Evolutionary conservation across 148 eudicot genomes (phyloP), one percentile per base, ranked within the genome.

Genomic region (Nepenthes mirabilis): DNA sequence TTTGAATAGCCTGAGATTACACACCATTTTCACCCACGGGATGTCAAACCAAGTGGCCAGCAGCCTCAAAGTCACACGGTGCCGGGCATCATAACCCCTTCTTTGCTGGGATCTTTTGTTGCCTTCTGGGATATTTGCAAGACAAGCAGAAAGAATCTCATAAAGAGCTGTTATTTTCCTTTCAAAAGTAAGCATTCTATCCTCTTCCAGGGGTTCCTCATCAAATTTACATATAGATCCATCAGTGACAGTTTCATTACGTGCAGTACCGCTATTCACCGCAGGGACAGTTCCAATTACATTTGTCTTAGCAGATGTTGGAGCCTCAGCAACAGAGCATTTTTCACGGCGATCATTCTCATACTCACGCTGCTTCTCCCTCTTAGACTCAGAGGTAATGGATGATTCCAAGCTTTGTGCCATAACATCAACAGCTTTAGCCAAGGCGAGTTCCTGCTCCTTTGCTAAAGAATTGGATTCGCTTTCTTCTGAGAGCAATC

Each of bases 91-190:
- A 73, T 93, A 93, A 37, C 96, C 99, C 64, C 71, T 86, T 60
- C 81, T 68, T 60, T 70, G 68, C 68, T 70, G 70, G 12, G 78
- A 55, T 7, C 71, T 77, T 65, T 84, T 88, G 12, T 59, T 60
- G 52, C 72, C 77, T 48, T 80, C 89, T n/a, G 89, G 82, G 59
- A 73, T 59, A 67, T 73, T 62, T n/a, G 99, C 89, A 37, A 93
- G 82, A 77, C 99, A 88, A 65, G 91, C 99, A 50, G 91, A 79
- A 60, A 93, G 84, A 82, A 93, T 91, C 73, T 93, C 86, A 70
- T 84, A 84, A 6, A 93, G 80, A 79, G 89, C 87, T 14, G 70
- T 64, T 54, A 93, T 70, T 77, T 88, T 93, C 71, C 77, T 88
- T 45, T 75, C 74, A 72, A 86, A 82, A 74, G 80, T 69, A 65